Evolutionary conservation across 2,329 filamentous ascomycete species (phyloP).

Genomic region (Phyllosticta citribraziliensis): DNA sequence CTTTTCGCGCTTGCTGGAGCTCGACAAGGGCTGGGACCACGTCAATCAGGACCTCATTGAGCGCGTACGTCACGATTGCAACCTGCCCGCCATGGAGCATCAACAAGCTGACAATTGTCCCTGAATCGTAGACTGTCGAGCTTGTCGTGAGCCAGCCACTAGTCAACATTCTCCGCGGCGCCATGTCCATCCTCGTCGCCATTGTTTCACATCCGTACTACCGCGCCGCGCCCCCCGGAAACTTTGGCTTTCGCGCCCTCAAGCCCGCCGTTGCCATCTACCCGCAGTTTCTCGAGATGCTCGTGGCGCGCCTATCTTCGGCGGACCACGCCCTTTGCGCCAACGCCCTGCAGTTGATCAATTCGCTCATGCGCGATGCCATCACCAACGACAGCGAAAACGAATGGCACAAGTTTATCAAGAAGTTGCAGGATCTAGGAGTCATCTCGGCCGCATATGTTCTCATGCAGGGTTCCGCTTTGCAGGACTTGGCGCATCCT

Average conservation of each 20-base stretch:
- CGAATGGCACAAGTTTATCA: constrained; percentile 95
- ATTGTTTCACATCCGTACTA: constrained; percentile 77
- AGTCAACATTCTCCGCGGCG: constrained; percentile 92
- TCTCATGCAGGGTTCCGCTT: constrained; percentile 86
- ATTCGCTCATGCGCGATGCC: constrained; percentile 86
- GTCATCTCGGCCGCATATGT: constrained; percentile 83
- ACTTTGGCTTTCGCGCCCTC: constrained; percentile 80
- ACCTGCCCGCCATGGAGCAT: not conserved
- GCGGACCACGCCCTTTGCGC: constrained; percentile 93
- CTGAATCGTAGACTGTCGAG: constrained; percentile 58
- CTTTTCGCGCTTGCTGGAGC: constrained; percentile 76
- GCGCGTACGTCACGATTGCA: constrained; percentile 37
- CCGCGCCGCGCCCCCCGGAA: constrained; percentile 42
- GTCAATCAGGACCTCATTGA: constrained; percentile 64
- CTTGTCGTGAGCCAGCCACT: constrained; percentile 90
- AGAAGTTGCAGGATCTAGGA: constrained; percentile 82
- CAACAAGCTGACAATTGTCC: constrained; percentile 5
- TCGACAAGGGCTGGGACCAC: constrained; percentile 96
- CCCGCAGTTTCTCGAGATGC: constrained; percentile 87
- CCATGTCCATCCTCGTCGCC: constrained; percentile 92
- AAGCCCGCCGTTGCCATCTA: constrained; percentile 87
- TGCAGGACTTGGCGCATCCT: constrained; percentile 84
- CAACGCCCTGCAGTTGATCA: constrained; percentile 90
- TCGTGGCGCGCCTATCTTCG: constrained; percentile 83
- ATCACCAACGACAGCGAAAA: constrained; percentile 66